Evolutionary conservation across 306 rosid genomes (phyloP), one percentile per base, ranked within the genome.

Genomic region (Prunus dulcis): DNA sequence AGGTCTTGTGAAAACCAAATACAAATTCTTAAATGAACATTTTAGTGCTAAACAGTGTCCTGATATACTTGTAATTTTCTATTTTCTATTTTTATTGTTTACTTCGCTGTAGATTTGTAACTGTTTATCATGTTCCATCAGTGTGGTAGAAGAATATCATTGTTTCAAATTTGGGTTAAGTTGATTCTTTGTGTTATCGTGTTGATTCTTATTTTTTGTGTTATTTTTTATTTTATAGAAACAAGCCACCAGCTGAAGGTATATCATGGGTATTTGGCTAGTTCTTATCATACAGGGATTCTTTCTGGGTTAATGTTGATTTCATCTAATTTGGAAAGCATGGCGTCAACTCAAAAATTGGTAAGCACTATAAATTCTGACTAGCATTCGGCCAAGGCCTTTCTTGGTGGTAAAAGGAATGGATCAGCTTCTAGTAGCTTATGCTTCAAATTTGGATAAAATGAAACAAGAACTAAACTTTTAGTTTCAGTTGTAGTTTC

Each of bases 221-320:
- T 80, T 73, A 72, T 68, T 63, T 63, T 28, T 60, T 62, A 58
- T 81, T 76, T 76, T 67, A 69, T 79, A 93, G 98, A 88, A 61
- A 68, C 82, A 43, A 75, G 81, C 79, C 78, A 82, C 77, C 90
- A 79, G 79, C 80, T 85, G 80, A 77, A 81, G 75, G 98, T 86
- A 56, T 80, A 90, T 85, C 98, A 94, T 84, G 94, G 91, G 80
- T 92, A 87, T 79, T 67, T 85, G 68, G 93, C 96, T 74, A 94
- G 98, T 84, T 92, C 98, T 85, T 94, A 94, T 83, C 97, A 94
- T 74, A 80, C 92, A 22, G 96, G 98, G 76, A 94, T 94, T 68
- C 79, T 94, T 73, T 94, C 98, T 64, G 98, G 98, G 77, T 87
- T 94, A 78, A 74, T 76, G 64, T 76, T 94, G 85, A 89, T 91